phyloP scores from a whole-genome alignment of 2,329 filamentous ascomycete genomes.

The Parascedosporium putredinis region DNA sequence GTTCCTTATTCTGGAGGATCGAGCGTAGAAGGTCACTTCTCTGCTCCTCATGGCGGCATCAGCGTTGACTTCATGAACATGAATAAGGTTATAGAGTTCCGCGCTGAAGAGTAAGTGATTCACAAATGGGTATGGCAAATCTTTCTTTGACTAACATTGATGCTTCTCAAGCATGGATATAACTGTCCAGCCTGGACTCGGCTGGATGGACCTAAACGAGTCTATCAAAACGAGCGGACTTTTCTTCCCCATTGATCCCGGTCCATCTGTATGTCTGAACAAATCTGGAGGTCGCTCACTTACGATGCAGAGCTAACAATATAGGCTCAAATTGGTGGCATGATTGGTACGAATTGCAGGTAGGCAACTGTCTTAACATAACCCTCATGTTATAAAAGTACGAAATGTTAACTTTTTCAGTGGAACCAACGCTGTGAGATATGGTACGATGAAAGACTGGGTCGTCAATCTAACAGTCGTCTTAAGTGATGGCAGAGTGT shows the following conservation, averaged over 20 bases:
- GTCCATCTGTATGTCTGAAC: too few species aligned
- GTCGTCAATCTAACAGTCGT: slow-evolving; percentile 76
- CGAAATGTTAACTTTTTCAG: too few species aligned
- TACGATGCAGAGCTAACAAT: slow-evolving; percentile 39
- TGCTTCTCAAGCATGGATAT: too few species aligned
- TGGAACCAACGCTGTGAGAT: slow-evolving; percentile 70
- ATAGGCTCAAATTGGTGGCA: slow-evolving; percentile 70
- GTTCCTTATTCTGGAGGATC: slow-evolving; percentile 80
- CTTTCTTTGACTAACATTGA: too few species aligned
- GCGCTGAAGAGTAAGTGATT: slow-evolving; percentile 81
- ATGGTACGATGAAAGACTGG: slow-evolving; percentile 84
- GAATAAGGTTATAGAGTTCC: slow-evolving; percentile 69
- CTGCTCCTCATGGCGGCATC: slow-evolving; percentile 74
- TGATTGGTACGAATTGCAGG: slow-evolving; percentile 73
- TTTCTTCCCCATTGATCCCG: slow-evolving; percentile 87
- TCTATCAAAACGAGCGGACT: slow-evolving; percentile 62
- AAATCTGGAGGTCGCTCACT: slow-evolving; percentile 13
- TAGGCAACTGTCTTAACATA: too few species aligned
- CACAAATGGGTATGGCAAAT: too few species aligned
- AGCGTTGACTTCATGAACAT: slow-evolving; percentile 85
- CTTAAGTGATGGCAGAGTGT: slow-evolving; percentile 64
- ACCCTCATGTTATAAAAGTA: too few species aligned
- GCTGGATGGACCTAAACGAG: slow-evolving; percentile 85
- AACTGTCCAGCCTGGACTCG: slow-evolving; percentile 80
- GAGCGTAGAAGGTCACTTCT: slow-evolving; percentile 83